phyloP scores from a whole-genome alignment of 1,139 yeast species.

The Suhomyces panamericanus region DNA sequence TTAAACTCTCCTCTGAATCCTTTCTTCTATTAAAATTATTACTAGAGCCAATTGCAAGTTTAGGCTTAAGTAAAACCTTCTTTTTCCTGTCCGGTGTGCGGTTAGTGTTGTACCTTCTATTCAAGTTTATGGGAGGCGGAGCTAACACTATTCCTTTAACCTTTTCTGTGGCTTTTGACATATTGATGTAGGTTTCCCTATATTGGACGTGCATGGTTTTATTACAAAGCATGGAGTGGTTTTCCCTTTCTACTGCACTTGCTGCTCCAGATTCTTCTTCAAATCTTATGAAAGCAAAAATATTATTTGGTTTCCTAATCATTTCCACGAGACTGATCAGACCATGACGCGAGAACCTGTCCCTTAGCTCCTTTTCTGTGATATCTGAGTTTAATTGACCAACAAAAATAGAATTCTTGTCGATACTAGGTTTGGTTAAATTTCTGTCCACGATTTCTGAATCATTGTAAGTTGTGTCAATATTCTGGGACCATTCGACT shows the following conservation, averaged over 20 bases:
- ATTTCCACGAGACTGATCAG: conserved; percentile 52
- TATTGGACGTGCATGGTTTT: conserved; percentile 84
- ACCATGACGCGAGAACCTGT: conserved; percentile 70
- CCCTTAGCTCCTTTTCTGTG: conserved; percentile 53
- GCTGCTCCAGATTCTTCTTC: conserved; percentile 73
- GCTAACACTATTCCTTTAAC: conserved; percentile 51
- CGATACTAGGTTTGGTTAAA: conserved; percentile 40
- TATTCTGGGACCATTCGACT: conserved; percentile 86
- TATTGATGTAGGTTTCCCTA: conserved; percentile 52
- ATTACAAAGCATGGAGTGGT: conserved; percentile 70
- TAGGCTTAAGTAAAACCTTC: conserved; percentile 4
- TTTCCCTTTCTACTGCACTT: conserved; percentile 77
- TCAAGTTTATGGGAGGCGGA: conserved; percentile 71
- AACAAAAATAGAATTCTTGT: conserved; percentile 70
- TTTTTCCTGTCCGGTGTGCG: conserved; percentile 1
- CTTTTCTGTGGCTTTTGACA: conserved; percentile 12
- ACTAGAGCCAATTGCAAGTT: conserved; percentile 15
- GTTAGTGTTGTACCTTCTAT: conserved; percentile 18
- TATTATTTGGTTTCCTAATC: conserved; percentile 47
- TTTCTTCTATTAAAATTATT: conserved; percentile 15
- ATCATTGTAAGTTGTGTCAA: conserved; percentile 36
- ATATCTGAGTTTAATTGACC: conserved; percentile 65
- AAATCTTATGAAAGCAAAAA: conserved; percentile 74
- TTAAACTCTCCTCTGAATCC: conserved; percentile 1
- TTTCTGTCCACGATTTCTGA: conserved; percentile 11